Evolutionary conservation across 1,139 yeast genomes (phyloP), one percentile per base, ranked within the genome.

Genomic region (Magnusiomyces clavatus): DNA sequence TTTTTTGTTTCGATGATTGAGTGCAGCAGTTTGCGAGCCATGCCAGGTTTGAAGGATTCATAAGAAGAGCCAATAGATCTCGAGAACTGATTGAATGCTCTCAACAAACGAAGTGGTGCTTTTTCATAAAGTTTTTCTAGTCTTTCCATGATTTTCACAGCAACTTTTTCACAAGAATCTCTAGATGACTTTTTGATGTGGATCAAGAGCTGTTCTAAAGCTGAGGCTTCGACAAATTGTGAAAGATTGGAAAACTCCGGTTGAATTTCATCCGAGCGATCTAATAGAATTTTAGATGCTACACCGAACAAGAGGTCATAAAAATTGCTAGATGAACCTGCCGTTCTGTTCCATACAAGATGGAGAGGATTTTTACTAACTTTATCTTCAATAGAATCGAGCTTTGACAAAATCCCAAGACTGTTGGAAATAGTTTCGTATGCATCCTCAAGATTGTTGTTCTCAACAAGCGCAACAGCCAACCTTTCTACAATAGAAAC

Each of bases 401-500:
- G 36, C 13, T 40, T 31, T n/a, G 50, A 40, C 17, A 53, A 51
- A 10, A 51, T 13, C 1, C 46, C 43, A 37, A 58, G 36, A 6
- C 53, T 40, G 17, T 47, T 41, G 8, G 43, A 43, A 14, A 56
- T 34, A 10, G 50, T 36, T 11, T 40, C 43, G 35, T 52, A 17
- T 1, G 56, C 54, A 16, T 54, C 55, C 6, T 47, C 41, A 2
- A 46, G 19, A 6, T 42, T 29, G 11, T 47, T 49, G 2, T 40
- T 34, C 16, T 56, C 54, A 17, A 46, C 50, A 17, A 53, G 38
- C 1, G 57, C 54, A 16, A 56, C 29, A n/a, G 52, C 50, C 29
- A 58, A 48, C 14, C 57, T 47, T 39, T 57, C 59, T 2, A 55
- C 46, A 44, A 58, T 58, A 17, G 51, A 38, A 6, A 47, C 36